These are phyloP conservation scores for Hirsutella minnesotensis DNA, from an alignment of 2,329 filamentous ascomycete genomes.

Conservation along the genomic window DNA sequence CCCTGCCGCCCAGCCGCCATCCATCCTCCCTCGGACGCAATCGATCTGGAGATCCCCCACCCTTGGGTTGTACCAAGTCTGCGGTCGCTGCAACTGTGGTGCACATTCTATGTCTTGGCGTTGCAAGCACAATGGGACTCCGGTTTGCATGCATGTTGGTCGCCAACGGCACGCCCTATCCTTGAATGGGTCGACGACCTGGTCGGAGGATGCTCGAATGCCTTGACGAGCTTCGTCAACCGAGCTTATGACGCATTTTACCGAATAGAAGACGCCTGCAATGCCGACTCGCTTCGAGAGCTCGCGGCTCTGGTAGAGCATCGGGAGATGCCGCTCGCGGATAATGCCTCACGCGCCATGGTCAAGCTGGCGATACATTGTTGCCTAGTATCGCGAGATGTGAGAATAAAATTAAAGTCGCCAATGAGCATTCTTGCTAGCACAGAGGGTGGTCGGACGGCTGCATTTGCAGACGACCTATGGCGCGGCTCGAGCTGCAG, in stretches of 20 bases:
- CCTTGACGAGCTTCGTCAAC: too few relatives aligned
- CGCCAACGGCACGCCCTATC: too few relatives aligned
- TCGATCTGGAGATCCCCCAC: neutral
- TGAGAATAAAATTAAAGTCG: neutral
- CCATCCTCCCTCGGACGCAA: neutral
- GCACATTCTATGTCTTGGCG: neutral
- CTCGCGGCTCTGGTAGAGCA: too few relatives aligned
- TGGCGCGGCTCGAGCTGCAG: too few relatives aligned
- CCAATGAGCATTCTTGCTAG: neutral
- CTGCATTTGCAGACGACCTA: neutral
- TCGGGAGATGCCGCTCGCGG: too few relatives aligned
- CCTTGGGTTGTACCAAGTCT: neutral
- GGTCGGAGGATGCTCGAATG: too few relatives aligned
- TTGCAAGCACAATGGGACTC: neutral
- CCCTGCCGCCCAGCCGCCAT: neutral
- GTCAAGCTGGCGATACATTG: neutral
- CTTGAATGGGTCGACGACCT: too few relatives aligned
- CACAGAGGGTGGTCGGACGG: neutral
- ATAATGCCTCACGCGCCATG: neutral
- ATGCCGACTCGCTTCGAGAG: too few relatives aligned
- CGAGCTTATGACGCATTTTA: too few relatives aligned
- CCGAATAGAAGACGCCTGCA: too few relatives aligned
- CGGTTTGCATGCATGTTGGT: too few relatives aligned
- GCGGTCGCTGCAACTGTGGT: neutral
- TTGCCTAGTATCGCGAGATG: neutral